These are phyloP conservation scores for Phytophthora fragariaefolia DNA, from an alignment of 352 stramenopile genomes.

Conservation along the genomic window DNA sequence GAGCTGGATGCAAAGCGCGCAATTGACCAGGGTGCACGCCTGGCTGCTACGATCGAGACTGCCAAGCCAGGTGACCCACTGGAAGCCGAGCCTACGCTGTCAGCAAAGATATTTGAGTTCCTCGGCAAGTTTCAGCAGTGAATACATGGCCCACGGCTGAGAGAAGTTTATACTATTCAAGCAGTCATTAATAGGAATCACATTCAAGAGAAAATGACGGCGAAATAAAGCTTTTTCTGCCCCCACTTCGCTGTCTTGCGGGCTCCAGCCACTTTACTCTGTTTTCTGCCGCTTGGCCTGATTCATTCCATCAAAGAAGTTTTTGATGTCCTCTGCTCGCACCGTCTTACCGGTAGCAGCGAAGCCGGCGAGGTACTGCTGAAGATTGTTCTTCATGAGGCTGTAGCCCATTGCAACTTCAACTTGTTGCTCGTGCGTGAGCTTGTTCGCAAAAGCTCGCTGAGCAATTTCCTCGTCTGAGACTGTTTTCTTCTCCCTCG, in stretches of 20 bases:
- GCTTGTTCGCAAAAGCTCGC: slow-evolving; percentile 56
- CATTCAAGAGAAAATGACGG: slow-evolving; percentile 11
- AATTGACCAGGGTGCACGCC: slow-evolving; percentile 95
- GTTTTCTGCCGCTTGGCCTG: slow-evolving; percentile 65
- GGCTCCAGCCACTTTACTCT: slow-evolving; percentile 23
- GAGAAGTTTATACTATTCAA: too few relatives aligned
- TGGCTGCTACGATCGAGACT: slow-evolving; percentile 87
- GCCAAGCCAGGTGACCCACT: slow-evolving; percentile 73
- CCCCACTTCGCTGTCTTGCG: not conserved
- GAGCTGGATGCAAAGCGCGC: slow-evolving; percentile 98
- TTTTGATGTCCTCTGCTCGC: slow-evolving; percentile 72
- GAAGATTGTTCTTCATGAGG: slow-evolving; percentile 75
- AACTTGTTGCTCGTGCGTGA: slow-evolving; percentile 77
- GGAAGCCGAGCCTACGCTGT: slow-evolving; percentile 46
- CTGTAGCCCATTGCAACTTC: slow-evolving; percentile 78
- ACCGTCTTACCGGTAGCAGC: slow-evolving; percentile 68
- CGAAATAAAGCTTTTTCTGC: slow-evolving; percentile 4
- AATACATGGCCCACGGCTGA: too few relatives aligned
- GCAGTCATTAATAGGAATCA: slow-evolving; percentile 21
- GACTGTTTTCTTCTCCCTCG: slow-evolving; percentile 44
- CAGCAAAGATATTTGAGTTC: slow-evolving; percentile 59
- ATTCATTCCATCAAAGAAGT: slow-evolving; percentile 67
- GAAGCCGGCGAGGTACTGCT: slow-evolving; percentile 70
- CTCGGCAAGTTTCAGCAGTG: slow-evolving; percentile 59
- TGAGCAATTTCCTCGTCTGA: slow-evolving; percentile 53